Conservation (phyloP, 1,139 yeast species). For the Hyphopichia khmerensis region DNA sequence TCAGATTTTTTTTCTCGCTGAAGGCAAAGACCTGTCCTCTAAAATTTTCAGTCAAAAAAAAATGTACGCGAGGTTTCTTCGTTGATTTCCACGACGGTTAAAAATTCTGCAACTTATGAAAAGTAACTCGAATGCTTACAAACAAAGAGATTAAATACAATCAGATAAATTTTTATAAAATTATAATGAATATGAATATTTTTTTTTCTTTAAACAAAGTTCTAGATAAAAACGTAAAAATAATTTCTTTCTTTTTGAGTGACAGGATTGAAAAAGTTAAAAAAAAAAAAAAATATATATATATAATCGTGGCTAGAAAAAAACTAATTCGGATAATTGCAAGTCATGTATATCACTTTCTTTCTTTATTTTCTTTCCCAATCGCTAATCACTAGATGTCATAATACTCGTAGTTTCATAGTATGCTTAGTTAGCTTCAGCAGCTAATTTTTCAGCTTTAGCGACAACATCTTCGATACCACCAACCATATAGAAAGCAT, state of each 20-base stretch:
- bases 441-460: slow-evolving; percentile 98
- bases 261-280: neutral
- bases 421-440: slow-evolving; percentile 70
- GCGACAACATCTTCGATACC: slow-evolving; percentile 98
- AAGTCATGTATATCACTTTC: slow-evolving; percentile 11
- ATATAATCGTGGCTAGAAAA: neutral
- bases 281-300: slow-evolving; percentile 2
- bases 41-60: neutral
- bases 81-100: no score
- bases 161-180: neutral
- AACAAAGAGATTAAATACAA: neutral
- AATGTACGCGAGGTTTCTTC: neutral
- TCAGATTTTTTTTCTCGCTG: neutral
- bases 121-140: no score
- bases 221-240: slow-evolving; percentile 6
- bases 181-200: slow-evolving; percentile 2
- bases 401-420: neutral
- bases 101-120: no score
- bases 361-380: neutral
- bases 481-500: slow-evolving; percentile 99
- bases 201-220: slow-evolving; percentile 2
- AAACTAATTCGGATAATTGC: slow-evolving; percentile 5
- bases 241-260: slow-evolving; percentile 3
- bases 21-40: neutral
- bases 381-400: neutral